Percentiles rank a stretch among this genome's conserved stretches.
phyloP scores from a whole-genome alignment of 2,329 filamentous ascomycete genomes.

The Aspergillus sp. region DNA sequence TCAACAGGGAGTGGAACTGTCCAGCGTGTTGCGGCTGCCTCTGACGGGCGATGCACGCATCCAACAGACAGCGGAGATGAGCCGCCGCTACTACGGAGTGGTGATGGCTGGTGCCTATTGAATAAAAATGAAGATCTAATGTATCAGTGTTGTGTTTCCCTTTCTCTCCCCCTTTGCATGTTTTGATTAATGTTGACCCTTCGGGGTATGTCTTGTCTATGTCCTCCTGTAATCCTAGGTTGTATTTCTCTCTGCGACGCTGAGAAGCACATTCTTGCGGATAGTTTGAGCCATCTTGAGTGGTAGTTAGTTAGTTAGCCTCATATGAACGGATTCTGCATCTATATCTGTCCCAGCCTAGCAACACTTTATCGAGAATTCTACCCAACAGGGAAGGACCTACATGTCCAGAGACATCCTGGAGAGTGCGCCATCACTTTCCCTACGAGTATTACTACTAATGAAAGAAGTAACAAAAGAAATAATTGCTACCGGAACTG shows the following conservation, averaged over 20 bases:
- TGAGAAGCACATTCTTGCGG: background rate
- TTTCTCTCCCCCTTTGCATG: background rate
- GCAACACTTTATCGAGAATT: no score
- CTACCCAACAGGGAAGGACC: no score
- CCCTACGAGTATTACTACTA: no score
- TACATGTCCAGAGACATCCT: no score
- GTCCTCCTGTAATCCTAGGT: background rate
- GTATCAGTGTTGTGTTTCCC: background rate
- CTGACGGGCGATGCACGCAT: conserved; percentile 71
- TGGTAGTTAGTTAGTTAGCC: background rate
- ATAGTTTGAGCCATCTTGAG: background rate
- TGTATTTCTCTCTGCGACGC: background rate
- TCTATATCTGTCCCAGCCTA: no score
- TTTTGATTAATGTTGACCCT: background rate
- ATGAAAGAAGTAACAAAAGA: background rate
- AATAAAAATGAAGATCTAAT: conserved; percentile 7
- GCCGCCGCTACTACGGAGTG: conserved; percentile 65
- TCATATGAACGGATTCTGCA: background rate
- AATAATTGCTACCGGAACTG: conserved; percentile 2
- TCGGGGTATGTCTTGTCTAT: background rate
- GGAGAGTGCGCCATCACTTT: no score
- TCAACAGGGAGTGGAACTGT: conserved; percentile 32
- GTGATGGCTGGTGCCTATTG: conserved; percentile 54
- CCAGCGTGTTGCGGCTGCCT: conserved; percentile 39
- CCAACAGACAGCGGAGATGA: conserved; percentile 67